Evolutionary conservation across 2,329 filamentous ascomycete genomes (phyloP).

Genomic region (Aspergillus cejpii): DNA sequence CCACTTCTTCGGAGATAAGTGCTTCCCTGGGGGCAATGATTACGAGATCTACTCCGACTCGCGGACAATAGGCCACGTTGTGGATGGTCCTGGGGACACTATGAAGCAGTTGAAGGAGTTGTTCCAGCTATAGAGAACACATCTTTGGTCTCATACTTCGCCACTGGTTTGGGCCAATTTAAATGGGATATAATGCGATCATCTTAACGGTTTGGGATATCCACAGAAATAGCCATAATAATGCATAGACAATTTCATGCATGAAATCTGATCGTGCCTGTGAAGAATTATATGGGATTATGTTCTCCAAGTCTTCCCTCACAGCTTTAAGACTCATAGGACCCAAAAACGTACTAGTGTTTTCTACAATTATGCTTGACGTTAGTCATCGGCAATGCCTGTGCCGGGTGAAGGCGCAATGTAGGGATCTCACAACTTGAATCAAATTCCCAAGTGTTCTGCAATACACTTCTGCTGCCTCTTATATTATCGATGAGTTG

Average conservation of each 20-base stretch:
- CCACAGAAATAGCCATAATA: background rate
- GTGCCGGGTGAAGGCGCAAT: background rate
- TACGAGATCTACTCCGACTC: constrained; percentile 84
- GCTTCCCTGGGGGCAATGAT: constrained; percentile 83
- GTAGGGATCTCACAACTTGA: background rate
- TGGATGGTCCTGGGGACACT: constrained; percentile 76
- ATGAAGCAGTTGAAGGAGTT: constrained; percentile 70
- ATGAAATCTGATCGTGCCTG: background rate
- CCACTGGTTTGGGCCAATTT: background rate
- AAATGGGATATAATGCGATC: background rate
- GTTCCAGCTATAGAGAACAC: constrained; percentile 55
- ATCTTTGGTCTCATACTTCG: background rate
- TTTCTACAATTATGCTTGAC: background rate
- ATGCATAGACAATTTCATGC: background rate
- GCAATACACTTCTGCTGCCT: background rate
- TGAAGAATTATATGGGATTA: no score
- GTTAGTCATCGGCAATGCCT: constrained; percentile 5
- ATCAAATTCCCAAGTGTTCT: background rate
- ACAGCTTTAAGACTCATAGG: no score
- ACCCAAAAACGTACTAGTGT: background rate
- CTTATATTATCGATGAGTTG: background rate
- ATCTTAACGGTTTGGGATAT: background rate
- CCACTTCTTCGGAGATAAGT: constrained; percentile 99
- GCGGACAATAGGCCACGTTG: constrained; percentile 77
- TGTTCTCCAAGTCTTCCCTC: no score